These are phyloP conservation scores for Tetracladium maxilliforme DNA, from an alignment of 2,329 filamentous ascomycete genomes.

Conservation along the genomic window DNA sequence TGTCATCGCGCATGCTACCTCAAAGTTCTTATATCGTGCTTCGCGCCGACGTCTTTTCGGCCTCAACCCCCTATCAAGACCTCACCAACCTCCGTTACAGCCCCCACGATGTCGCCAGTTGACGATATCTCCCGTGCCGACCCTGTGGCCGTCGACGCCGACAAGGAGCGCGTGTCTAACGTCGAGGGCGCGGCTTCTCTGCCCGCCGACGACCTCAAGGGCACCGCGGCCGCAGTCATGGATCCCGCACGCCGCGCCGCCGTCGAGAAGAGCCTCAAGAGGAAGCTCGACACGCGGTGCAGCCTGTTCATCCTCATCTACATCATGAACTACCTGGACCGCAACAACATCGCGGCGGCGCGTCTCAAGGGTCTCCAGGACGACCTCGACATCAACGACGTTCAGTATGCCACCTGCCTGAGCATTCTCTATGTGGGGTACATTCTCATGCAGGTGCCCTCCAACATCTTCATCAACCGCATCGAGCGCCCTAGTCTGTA, in stretches of 20 bases:
- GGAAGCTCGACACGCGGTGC: too few species aligned
- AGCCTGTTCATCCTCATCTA: constrained; percentile 70
- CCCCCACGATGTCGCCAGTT: too few species aligned
- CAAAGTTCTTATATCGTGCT: too few species aligned
- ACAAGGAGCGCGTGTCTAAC: constrained; percentile 10
- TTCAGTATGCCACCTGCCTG: constrained; percentile 48
- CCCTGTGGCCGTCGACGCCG: constrained; percentile 11
- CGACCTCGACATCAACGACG: constrained; percentile 38
- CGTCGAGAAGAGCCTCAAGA: constrained; percentile 50
- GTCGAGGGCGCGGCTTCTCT: constrained; percentile 1
- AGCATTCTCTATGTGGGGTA: constrained; percentile 54
- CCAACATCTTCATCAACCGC: constrained; percentile 41
- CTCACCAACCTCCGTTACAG: too few species aligned
- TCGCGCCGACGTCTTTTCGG: too few species aligned
- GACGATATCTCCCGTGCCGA: background rate
- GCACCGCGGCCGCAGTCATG: constrained; percentile 1
- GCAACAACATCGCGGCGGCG: constrained; percentile 55
- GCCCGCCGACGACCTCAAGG: constrained; percentile 1
- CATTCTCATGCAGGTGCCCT: constrained; percentile 47
- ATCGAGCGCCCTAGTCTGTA: constrained; percentile 35
- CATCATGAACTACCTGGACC: constrained; percentile 59
- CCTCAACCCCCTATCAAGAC: too few species aligned
- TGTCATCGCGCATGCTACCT: too few species aligned
- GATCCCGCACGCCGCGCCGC: constrained; percentile 31
- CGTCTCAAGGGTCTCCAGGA: constrained; percentile 48